Base-by-base conservation (phyloP, 2,329 filamentous ascomycete species). In the Cryphonectria naterciae region DNA sequence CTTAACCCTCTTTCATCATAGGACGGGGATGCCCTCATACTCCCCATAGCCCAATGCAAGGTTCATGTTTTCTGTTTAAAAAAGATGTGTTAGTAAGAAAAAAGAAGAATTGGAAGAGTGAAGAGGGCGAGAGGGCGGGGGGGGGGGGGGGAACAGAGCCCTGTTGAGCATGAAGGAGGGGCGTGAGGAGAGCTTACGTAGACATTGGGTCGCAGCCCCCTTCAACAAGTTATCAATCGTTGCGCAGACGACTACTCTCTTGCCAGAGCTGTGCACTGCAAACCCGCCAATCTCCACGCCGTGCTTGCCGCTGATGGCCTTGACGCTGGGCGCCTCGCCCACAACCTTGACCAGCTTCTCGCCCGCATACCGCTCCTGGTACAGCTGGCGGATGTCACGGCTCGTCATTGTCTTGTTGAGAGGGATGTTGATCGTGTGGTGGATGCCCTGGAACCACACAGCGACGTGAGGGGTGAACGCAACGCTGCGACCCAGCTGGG, bases 391-490 rank as follows among this genome's bases (percentile, higher is more conserved):
- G 76, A 99, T 94, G 79, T 98, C 95, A 67, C 96, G 92, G 58
- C 93, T 95, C 2, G 90, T 93, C 93, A 98, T 97, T 73, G 89
- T 87, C 81, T 95, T 88, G 78, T 92, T 92, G 11, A 99, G 86
- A 17, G 95, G 95, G 65, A 98, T 93, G 78, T 90, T 94, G 81
- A 98, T 95, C 54, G 94, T 95, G 82, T 95, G 93, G 79, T 93
- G 91, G 76, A 98, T 98, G 74, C 95, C 95, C 79, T 97, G 92
- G 88, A 98, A 98, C 95, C 94, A 98, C 19, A 92, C 90, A n/a
- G 94, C 93, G 35, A 97, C 95, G 80, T 98, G 96, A 8, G 96
- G 96, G 70, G 96, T 92, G 79, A 99, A 99, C 7, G 91, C 92
- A 15, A 97, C 90, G 25, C 88, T 83, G 19, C 84, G 86, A 65